A percentile compares a stretch with the other conserved stretches of the same genome.
phyloP scores from a whole-genome alignment of 768 basidiomycete species.

The Mycena epipterygia region DNA sequence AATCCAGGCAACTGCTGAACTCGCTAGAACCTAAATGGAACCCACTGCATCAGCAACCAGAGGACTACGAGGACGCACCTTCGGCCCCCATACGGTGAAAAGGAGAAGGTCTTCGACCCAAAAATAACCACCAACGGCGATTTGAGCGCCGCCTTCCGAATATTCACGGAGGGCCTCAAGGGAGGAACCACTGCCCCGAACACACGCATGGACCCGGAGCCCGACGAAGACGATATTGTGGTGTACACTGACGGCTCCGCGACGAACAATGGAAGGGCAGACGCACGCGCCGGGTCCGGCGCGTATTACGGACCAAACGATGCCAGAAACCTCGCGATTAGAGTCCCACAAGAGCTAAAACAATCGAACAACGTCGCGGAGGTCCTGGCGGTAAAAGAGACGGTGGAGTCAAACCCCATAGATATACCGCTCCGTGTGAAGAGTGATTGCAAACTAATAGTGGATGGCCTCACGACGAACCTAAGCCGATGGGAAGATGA shows the following conservation, averaged over 20 bases:
- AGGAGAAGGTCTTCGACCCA: conserved; percentile 14
- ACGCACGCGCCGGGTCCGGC: not conserved
- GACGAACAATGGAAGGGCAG: not conserved
- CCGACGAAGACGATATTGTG: conserved; percentile 1
- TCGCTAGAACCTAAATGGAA: conserved; percentile 29
- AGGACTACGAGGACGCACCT: conserved; percentile 25
- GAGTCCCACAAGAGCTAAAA: not conserved
- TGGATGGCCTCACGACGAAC: not conserved
- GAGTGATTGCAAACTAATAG: not conserved
- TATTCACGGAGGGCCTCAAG: conserved; percentile 17
- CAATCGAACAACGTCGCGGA: not conserved
- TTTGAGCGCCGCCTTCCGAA: conserved; percentile 20
- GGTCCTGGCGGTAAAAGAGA: not conserved
- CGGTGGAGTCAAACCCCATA: not conserved
- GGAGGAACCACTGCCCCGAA: not conserved
- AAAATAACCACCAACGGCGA: conserved; percentile 1
- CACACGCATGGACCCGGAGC: not conserved
- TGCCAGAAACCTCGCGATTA: not conserved
- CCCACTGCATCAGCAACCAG: conserved; percentile 17
- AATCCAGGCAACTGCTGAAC: conserved; percentile 14
- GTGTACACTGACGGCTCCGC: conserved; percentile 42
- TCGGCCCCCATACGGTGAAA: not conserved
- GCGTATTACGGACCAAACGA: not conserved
- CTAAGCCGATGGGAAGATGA: not conserved
- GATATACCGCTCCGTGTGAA: not conserved